These are phyloP conservation scores for Talaromyces funiculosus DNA, from an alignment of 2,329 filamentous ascomycete species.

Conservation along the genomic window DNA sequence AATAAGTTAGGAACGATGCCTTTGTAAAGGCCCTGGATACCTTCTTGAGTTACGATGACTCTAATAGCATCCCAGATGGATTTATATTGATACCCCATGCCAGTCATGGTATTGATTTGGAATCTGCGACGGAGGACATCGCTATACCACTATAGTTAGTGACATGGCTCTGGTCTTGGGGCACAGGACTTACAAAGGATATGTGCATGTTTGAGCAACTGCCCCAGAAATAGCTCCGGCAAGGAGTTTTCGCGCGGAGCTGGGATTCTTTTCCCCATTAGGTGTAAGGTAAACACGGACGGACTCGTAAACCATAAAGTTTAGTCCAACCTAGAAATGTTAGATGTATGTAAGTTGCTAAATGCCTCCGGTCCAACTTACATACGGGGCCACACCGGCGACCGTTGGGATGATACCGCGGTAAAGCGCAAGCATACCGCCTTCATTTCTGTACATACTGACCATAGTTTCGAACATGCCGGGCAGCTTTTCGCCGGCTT, in stretches of 20 bases:
- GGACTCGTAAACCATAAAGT: conserved; percentile 97
- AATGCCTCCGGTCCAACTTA: conserved; percentile 34
- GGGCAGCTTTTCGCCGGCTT: conserved; percentile 60
- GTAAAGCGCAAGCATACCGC: conserved; percentile 79
- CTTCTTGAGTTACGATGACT: conserved; percentile 78
- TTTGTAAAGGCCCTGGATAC: conserved; percentile 82
- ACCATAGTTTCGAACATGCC: conserved; percentile 86
- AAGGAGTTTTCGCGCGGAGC: conserved; percentile 69
- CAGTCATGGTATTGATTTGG: conserved; percentile 98
- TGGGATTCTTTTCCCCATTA: conserved; percentile 80
- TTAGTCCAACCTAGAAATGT: conserved; percentile 70
- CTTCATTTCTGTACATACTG: conserved; percentile 85
- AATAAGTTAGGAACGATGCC: conserved; percentile 91
- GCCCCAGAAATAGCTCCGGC: conserved; percentile 94
- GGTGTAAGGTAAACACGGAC: conserved; percentile 78
- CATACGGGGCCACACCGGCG: conserved; percentile 91
- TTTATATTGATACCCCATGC: conserved; percentile 94
- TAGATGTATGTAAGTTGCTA: conserved; percentile 1
- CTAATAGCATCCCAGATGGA: conserved; percentile 76
- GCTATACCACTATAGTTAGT: conserved; percentile 40
- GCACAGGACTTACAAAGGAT: conserved; percentile 73
- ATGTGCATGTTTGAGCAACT: conserved; percentile 95
- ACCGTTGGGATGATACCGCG: conserved; percentile 90
- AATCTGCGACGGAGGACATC: conserved; percentile 90
- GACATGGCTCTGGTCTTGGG: background rate